phyloP scores from a whole-genome alignment of 345 rosid species.

The Linum trigynum region DNA sequence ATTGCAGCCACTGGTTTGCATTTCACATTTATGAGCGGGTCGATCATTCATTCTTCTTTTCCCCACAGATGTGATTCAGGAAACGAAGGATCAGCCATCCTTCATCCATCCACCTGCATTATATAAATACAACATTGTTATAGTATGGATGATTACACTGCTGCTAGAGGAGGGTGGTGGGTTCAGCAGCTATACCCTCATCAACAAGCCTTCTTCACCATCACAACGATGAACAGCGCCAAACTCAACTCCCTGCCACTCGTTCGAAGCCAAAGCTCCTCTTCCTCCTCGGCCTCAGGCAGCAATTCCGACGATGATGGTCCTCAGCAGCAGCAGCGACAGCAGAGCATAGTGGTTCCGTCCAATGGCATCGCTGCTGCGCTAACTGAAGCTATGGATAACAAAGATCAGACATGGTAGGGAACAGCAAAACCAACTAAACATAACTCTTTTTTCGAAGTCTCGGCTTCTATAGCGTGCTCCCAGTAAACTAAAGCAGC shows the following conservation, averaged over 20 bases:
- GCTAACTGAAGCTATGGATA: constrained; percentile 36
- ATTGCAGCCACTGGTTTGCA: no score
- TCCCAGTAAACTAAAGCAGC: neutral
- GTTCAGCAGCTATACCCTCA: neutral
- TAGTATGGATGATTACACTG: neutral
- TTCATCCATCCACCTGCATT: no score
- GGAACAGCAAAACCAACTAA: constrained; percentile 3
- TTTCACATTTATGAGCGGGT: no score
- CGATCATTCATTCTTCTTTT: no score
- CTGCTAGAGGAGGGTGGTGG: neutral
- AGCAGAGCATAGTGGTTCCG: constrained; percentile 45
- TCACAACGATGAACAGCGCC: neutral
- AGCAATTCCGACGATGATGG: constrained; percentile 24
- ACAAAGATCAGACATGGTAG: constrained; percentile 53
- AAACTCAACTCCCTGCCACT: neutral
- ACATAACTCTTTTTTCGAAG: no score
- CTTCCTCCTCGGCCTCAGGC: constrained; percentile 2
- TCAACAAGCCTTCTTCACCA: neutral
- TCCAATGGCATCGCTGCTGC: constrained; percentile 24
- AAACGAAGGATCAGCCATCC: no score
- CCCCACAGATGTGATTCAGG: no score
- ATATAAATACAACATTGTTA: no score
- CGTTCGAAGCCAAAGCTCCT: neutral
- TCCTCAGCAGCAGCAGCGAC: constrained; percentile 15
- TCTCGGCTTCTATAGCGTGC: no score